A percentile compares a stretch with the other conserved stretches of the same genome.
These are phyloP conservation scores for Helianthus tuberosus DNA, from an alignment of 129 eudicot genomes.

Conservation along the genomic window DNA sequence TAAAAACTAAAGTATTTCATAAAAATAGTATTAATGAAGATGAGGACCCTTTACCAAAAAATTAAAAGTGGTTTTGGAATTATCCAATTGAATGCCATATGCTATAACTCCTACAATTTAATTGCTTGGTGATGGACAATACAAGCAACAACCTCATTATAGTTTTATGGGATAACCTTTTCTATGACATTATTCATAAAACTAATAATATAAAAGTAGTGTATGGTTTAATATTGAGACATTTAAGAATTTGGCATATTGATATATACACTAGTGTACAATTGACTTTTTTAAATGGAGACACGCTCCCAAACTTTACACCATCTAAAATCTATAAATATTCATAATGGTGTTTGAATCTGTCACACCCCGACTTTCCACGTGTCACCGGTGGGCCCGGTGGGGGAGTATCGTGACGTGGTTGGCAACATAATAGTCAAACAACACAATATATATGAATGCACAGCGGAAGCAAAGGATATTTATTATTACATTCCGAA, in stretches of 20 bases:
- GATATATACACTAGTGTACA: background rate
- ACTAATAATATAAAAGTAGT: background rate
- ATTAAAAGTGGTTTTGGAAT: slow-evolving; percentile 13
- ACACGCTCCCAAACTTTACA: no score
- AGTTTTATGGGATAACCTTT: slow-evolving; percentile 26
- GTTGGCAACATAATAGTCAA: no score
- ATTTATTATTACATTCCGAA: no score
- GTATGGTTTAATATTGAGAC: background rate
- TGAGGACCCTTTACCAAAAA: slow-evolving; percentile 43
- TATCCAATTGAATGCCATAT: slow-evolving; percentile 42
- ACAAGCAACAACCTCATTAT: slow-evolving; percentile 30
- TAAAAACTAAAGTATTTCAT: background rate
- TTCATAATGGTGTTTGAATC: no score
- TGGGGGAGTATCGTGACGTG: no score
- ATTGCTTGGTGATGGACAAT: slow-evolving; percentile 30
- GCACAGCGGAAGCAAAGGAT: no score
- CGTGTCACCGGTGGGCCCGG: no score
- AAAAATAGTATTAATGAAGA: slow-evolving; percentile 19
- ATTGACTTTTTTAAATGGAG: no score
- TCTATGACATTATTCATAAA: background rate
- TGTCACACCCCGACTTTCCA: no score
- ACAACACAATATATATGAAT: no score
- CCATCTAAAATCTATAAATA: no score
- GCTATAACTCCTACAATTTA: slow-evolving; percentile 36
- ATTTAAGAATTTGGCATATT: background rate